Evolutionary conservation across 768 basidiomycete genomes (phyloP), one percentile per base, ranked within the genome.

Genomic region (Saitozyma podzolica): DNA sequence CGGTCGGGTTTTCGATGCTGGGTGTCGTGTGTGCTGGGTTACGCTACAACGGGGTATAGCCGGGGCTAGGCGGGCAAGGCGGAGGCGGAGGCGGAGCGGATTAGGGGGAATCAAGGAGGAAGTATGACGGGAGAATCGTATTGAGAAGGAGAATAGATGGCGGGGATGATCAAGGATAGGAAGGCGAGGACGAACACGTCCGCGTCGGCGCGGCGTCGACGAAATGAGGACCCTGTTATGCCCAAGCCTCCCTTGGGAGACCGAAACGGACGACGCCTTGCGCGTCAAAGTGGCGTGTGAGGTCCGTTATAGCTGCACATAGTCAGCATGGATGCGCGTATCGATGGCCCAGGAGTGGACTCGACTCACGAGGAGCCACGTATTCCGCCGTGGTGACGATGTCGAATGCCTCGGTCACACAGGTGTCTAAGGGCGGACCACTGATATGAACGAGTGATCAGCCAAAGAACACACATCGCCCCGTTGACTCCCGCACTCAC

Each of bases 321-420:
- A 50, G 49, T 62, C 50, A 55, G 20, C 43, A 6, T 29, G 40
- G 40, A 39, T n/a, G 3, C 40, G 19, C 19, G 51, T 20, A 13
- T 40, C 6, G 45, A 37, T 47, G 51, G 54, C 42, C 48, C 7
- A 9, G 11, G 57, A 47, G 19, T n/a, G n/a, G n/a, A n/a, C n/a
- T n/a, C n/a, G n/a, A 80, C 90, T 80, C 80, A 93, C 92, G 85
- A 63, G 87, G 88, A 55, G 90, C 91, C 64, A 85, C 82, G 80
- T 95, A 96, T 70, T 87, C 84, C 61, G 83, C 81, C 72, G 88
- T 85, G 16, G 87, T 82, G 40, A 89, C 82, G 58, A 92, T 91
- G 55, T 92, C 89, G 79, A 96, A 94, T 2, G 87, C 76, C 53
- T 84, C 82, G 29, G 92, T 91, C 48, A 84, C 83, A n/a, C 87